These are phyloP conservation scores for Paxillus involutus DNA, from an alignment of 768 basidiomycete genomes.

Conservation along the genomic window DNA sequence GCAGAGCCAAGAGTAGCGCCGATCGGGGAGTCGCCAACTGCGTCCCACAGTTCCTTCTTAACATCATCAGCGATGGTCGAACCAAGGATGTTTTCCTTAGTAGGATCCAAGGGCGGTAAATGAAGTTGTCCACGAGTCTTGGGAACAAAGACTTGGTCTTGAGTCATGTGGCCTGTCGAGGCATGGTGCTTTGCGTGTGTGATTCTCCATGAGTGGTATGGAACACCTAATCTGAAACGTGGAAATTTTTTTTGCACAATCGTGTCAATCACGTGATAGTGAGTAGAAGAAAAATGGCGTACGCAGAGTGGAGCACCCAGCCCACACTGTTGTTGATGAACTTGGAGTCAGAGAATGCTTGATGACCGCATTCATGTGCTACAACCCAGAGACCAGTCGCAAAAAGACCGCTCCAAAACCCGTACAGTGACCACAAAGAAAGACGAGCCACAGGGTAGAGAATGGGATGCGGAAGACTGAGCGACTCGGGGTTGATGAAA, in stretches of 20 bases:
- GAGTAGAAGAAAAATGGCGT: conserved; percentile 27
- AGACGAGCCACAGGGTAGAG: conserved; percentile 64
- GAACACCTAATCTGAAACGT: conserved; percentile 76
- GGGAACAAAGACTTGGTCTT: conserved; percentile 96
- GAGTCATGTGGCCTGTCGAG: conserved; percentile 87
- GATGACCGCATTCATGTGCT: conserved; percentile 95
- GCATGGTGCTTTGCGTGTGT: conserved; percentile 96
- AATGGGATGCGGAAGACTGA: conserved; percentile 58
- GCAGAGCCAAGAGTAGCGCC: conserved; percentile 54
- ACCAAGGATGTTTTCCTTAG: conserved; percentile 65
- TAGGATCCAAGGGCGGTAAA: conserved; percentile 63
- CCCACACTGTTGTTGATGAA: conserved; percentile 89
- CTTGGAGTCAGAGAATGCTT: conserved; percentile 93
- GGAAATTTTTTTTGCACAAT: conserved; percentile 6
- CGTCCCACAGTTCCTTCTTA: conserved; percentile 75
- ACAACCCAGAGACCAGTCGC: conserved; percentile 93
- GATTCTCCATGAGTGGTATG: conserved; percentile 96
- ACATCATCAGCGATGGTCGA: conserved; percentile 65
- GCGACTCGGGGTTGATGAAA: conserved; percentile 52
- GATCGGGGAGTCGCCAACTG: conserved; percentile 89
- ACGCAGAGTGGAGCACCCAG: conserved; percentile 91
- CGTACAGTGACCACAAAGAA: conserved; percentile 77
- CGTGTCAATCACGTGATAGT: conserved; percentile 20
- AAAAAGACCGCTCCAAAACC: conserved; percentile 81
- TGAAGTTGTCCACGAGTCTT: conserved; percentile 75